Percentiles rank a stretch among this genome's conserved stretches.
Evolutionary conservation across 805 yeast genomes (phyloP).

Genomic region (Ogataea corticis): DNA sequence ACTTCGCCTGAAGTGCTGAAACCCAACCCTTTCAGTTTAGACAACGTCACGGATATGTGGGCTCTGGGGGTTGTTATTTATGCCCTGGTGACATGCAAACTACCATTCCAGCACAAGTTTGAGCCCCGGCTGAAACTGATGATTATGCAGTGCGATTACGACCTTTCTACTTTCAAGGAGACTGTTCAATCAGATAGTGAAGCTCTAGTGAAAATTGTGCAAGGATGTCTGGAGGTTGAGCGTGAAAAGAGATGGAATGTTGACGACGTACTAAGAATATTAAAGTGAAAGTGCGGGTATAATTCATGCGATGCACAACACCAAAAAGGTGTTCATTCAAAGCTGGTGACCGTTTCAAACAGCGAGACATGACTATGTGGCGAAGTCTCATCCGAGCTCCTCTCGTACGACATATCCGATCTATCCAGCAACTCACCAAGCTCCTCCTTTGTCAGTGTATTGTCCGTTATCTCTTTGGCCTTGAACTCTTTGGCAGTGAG

Average conservation of each 20-base stretch:
- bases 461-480: constrained; percentile 23
- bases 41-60: constrained; percentile 83
- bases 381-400: constrained; percentile 3
- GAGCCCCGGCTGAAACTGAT: constrained; percentile 76
- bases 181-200: constrained; percentile 16
- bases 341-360: constrained; percentile 38
- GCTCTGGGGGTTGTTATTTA: constrained; percentile 81
- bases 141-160: constrained; percentile 68
- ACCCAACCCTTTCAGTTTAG: constrained; percentile 57
- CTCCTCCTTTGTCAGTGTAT: constrained; percentile 41
- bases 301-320: no score
- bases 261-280: constrained; percentile 35
- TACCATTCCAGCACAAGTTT: constrained; percentile 84
- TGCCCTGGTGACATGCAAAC: constrained; percentile 68
- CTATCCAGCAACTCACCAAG: constrained; percentile 52
- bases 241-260: constrained; percentile 53
- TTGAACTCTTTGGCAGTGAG: constrained; percentile 39
- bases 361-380: constrained; percentile 30
- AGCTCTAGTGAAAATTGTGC: constrained; percentile 34
- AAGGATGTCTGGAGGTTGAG: constrained; percentile 56
- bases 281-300: no score
- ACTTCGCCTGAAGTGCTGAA: constrained; percentile 84
- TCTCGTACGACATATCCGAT: constrained; percentile 41
- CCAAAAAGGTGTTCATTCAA: constrained; percentile 26
- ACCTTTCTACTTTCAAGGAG: constrained; percentile 41